Base-by-base conservation (phyloP, 2,329 filamentous ascomycete genomes). In the Cercospora nicotianae region DNA sequence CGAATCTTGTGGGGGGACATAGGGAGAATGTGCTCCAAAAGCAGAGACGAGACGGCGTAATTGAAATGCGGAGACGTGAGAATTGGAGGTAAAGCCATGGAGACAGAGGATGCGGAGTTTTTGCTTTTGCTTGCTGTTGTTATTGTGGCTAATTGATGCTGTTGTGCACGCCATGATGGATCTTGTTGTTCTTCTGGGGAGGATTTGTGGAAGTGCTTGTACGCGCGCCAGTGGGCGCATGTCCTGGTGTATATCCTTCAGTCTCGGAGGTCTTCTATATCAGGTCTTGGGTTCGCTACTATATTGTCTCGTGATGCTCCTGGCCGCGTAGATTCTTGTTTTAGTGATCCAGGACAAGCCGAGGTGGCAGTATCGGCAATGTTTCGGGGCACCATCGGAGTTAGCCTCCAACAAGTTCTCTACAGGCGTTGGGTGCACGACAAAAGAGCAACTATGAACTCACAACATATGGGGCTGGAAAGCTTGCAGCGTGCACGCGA, bases 11-110 rank as follows among this genome's bases (percentile, higher is more conserved):
- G 20, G 26, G 5, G 48, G 23, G 2, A 55, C 6, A n/a, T 55
- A 55, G 3, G 48, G 48, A 55, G 48, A 55, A 3, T 55, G 13
- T n/a, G 23, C 55, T 28, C 31, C 28, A 10, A 72, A 67, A 39
- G 65, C 42, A 51, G 67, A 61, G 9, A 67, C 67, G 28, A 72
- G 70, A 18, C 68, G 68, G 9, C 71, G 69, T 12, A 72, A 26
- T 60, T 72, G 71, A n/a, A 69, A 68, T 7, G 67, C 68, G 59
- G 71, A 69, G 7, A 72, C 71, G 12, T 53, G 45, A 48, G 67
- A 68, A 31, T 72, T 72, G n/a, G 67, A 70, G 5, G 71, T 72
- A 61, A 71, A 72, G 65, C 71, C 71, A 60, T 72, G 71, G 36
- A 72, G 64, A 60, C 71, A 72, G 42, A 72, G 69, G 23, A 72